phyloP scores from a whole-genome alignment of 73 alveolate genomes.

The Symbiodinium natans region DNA sequence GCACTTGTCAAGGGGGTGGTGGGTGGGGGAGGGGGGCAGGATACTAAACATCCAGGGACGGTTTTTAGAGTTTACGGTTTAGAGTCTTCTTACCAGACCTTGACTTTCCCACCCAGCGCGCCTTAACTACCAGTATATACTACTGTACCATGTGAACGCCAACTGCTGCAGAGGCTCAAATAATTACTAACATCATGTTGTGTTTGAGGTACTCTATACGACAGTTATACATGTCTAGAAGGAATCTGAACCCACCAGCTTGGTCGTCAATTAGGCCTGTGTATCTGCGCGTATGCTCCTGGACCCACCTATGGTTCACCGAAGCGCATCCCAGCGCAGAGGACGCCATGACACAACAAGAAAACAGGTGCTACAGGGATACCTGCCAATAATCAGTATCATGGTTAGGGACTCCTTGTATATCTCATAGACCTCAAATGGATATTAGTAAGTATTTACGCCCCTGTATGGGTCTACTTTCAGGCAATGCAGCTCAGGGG shows the following conservation, averaged over 20 bases:
- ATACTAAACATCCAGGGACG: too few relatives aligned
- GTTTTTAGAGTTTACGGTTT: neutral
- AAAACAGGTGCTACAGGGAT: neutral
- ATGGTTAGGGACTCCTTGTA: neutral
- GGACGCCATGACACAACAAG: neutral
- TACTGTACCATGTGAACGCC: neutral
- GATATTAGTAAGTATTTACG: neutral
- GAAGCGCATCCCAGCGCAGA: neutral
- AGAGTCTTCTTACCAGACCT: neutral
- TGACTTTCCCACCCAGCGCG: neutral
- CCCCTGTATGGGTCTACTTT: neutral
- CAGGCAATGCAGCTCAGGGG: neutral
- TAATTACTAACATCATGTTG: neutral
- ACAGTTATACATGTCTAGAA: neutral
- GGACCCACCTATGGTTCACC: neutral
- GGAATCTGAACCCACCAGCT: too few relatives aligned
- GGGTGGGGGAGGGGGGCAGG: too few relatives aligned
- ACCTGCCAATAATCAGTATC: neutral
- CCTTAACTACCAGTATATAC: neutral
- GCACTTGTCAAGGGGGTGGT: too few relatives aligned
- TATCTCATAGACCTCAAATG: neutral
- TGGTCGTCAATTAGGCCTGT: neutral
- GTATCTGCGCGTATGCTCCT: neutral
- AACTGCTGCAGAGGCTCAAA: neutral
- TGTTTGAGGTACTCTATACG: neutral